phyloP scores from a whole-genome alignment of 2,329 filamentous ascomycete genomes.

The Aspergillus versicolor region DNA sequence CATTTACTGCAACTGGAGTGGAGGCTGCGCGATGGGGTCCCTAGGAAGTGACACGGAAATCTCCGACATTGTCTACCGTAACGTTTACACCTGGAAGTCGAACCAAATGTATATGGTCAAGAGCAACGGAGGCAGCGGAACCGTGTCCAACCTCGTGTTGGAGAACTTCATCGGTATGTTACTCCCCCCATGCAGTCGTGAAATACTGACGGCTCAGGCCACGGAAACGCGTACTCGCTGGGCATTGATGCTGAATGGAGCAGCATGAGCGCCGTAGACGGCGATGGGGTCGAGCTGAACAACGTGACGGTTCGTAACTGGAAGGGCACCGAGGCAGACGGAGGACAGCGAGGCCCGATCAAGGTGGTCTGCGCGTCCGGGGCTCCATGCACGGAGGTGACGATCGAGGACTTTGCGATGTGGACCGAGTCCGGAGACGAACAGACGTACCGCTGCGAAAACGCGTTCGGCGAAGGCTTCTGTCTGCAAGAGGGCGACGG shows the following conservation, averaged over 20 bases:
- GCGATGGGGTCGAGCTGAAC: constrained; percentile 53
- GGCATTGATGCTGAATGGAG: constrained; percentile 58
- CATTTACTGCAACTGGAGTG: constrained; percentile 63
- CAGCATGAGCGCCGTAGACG: constrained; percentile 41
- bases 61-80: constrained; percentile 54
- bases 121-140: constrained; percentile 57
- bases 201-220: constrained; percentile 37
- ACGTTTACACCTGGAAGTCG: constrained; percentile 58
- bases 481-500: constrained; percentile 42
- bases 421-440: constrained; percentile 31
- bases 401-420: constrained; percentile 53
- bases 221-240: constrained; percentile 58
- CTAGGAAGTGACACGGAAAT: constrained; percentile 52
- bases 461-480: constrained; percentile 49
- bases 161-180: constrained; percentile 55
- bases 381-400: constrained; percentile 54
- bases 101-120: constrained; percentile 67
- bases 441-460: constrained; percentile 47
- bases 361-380: constrained; percentile 52
- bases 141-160: constrained; percentile 49
- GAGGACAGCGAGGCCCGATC: constrained; percentile 53
- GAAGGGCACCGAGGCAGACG: constrained; percentile 54
- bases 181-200: no score
- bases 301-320: constrained; percentile 58
- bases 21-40: constrained; percentile 59